Evolutionary conservation across 352 stramenopile genomes (phyloP).

Genomic region (Pythium folliculosum): DNA sequence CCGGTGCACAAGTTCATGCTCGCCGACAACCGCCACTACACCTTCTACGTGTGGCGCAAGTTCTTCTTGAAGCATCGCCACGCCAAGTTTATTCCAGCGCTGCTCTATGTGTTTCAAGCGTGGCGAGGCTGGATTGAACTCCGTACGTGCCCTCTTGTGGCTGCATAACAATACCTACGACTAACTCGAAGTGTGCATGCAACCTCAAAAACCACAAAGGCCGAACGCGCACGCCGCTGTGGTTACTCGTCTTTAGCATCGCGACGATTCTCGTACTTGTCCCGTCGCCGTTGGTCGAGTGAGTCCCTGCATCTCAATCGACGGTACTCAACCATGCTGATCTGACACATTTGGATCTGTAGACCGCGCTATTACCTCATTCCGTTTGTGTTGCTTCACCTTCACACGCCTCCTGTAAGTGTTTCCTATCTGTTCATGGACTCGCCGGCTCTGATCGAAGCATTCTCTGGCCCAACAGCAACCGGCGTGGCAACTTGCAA

Average conservation of each 20-base stretch:
- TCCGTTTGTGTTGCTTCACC: conserved; percentile 76
- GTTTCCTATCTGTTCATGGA: conserved; percentile 7
- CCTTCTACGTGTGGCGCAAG: conserved; percentile 91
- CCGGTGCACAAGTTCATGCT: conserved; percentile 90
- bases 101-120: conserved; percentile 64
- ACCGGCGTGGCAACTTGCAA: conserved; percentile 42
- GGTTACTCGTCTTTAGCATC: conserved; percentile 70
- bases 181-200: background rate
- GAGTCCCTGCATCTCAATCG: conserved; percentile 28
- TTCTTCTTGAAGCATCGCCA: conserved; percentile 77
- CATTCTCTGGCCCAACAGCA: conserved; percentile 43
- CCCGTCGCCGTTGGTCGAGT: conserved; percentile 89
- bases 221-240: conserved; percentile 61
- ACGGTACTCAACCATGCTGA: background rate
- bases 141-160: conserved; percentile 38
- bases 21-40: conserved; percentile 92
- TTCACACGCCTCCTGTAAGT: conserved; percentile 74
- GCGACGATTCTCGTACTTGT: conserved; percentile 83
- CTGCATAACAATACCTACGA: background rate
- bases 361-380: conserved; percentile 85
- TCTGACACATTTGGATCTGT: background rate
- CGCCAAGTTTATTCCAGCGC: conserved; percentile 62
- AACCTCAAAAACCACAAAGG: conserved; percentile 31
- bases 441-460: too few species aligned
- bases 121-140: conserved; percentile 72